phyloP scores from a whole-genome alignment of 2,329 filamentous ascomycete species.

The Nemania sp. region DNA sequence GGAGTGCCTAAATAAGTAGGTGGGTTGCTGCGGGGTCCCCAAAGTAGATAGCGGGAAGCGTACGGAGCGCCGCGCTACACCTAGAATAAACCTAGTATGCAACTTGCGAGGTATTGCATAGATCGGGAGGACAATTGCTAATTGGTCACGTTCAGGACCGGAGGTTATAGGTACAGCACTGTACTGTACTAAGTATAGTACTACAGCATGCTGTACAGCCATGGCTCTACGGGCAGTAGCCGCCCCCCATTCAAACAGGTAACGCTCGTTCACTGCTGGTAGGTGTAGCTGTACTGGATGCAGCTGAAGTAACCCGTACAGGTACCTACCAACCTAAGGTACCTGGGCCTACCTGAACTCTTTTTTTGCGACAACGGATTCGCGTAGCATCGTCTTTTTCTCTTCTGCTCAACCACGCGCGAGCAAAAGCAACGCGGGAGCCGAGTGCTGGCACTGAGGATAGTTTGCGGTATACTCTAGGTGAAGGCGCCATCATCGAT shows the following conservation, averaged over 20 bases:
- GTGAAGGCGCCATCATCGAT: conserved; percentile 33
- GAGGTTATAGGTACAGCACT: background rate
- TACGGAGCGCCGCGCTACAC: background rate
- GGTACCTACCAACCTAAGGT: conserved; percentile 6
- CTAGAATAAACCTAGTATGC: conserved; percentile 7
- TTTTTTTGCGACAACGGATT: conserved; percentile 47
- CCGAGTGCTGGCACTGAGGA: conserved; percentile 20
- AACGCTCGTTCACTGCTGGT: background rate
- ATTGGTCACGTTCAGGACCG: background rate
- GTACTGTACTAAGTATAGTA: background rate
- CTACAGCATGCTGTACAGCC: conserved; percentile 1
- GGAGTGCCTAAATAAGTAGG: conserved; percentile 35
- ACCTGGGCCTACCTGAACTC: conserved; percentile 33
- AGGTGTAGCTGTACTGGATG: background rate
- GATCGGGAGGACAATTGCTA: background rate
- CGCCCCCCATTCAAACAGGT: background rate
- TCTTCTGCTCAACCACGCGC: conserved; percentile 39
- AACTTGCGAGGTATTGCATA: conserved; percentile 14
- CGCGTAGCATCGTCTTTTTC: conserved; percentile 44
- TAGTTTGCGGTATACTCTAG: conserved; percentile 17
- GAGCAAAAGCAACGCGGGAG: conserved; percentile 28
- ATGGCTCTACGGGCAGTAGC: background rate
- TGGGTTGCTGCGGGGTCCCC: conserved; percentile 34
- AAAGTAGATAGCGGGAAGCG: background rate
- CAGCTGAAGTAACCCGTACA: conserved; percentile 1